Conservation (phyloP, 306 rosid species). For the Comarum palustre region DNA sequence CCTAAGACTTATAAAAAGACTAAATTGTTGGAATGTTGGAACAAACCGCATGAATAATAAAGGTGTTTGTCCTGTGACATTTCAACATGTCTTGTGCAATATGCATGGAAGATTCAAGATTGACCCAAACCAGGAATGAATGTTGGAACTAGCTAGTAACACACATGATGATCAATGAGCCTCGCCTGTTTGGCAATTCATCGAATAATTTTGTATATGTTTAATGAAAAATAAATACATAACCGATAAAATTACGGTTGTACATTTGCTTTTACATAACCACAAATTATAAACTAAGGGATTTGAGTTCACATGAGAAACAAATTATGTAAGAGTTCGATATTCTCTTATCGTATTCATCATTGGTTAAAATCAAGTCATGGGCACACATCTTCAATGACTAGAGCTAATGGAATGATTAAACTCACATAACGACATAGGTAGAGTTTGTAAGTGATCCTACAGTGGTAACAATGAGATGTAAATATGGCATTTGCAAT, state of each 20-base stretch:
- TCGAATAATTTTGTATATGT: neutral
- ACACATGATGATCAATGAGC: neutral
- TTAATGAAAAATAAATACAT: neutral
- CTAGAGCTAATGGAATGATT: neutral
- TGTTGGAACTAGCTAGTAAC: neutral
- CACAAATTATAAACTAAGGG: neutral
- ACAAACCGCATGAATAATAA: neutral
- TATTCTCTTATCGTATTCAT: neutral
- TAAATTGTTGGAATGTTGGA: conserved; percentile 14
- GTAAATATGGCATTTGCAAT: neutral
- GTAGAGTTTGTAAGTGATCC: neutral
- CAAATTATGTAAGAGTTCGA: neutral
- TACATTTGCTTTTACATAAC: neutral
- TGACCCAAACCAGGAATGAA: neutral
- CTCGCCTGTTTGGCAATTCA: neutral
- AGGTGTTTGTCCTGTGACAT: neutral
- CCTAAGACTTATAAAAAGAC: neutral
- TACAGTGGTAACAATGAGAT: neutral
- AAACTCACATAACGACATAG: neutral
- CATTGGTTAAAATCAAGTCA: neutral
- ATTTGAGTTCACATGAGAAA: neutral
- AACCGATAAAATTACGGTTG: neutral
- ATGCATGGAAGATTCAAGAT: neutral
- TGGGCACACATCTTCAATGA: neutral
- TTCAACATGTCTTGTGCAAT: neutral